Base-by-base conservation (phyloP, 352 stramenopile genomes). In the Phytophthora hibernalis region DNA sequence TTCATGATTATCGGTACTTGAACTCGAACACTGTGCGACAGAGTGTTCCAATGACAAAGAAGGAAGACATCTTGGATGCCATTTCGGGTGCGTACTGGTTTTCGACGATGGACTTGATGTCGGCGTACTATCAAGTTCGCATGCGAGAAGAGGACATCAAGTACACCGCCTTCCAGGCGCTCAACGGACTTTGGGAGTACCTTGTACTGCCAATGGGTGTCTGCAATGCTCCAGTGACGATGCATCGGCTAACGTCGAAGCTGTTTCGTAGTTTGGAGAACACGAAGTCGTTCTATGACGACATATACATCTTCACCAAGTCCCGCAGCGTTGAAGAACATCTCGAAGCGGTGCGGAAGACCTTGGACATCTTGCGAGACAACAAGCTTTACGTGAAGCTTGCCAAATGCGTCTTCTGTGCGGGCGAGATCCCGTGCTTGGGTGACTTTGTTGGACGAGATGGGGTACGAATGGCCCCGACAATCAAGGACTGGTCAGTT, bases 61-160 rank as follows among this genome's bases (percentile, higher is more conserved):
- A 73, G 42, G 49, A 73, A 53, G 50, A 62, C 30, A 61, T 70
- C 31, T 37, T 48, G 22, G 30, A 73, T 59, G 24, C 16, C 20
- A 73, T 74, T 53, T 20, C 58, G 2, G 58, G 64, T 18, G 35
- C 60, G 21, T 51, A 47, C 9, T 67, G 56, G 16, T 74, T 74
- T 21, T 56, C 60, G 0, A 55, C 47, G 6, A 70, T 76, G 44
- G 63, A 76, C 48, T 31, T 70, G 35, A 59, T 68, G 37, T 60
- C 37, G 0, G 61, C 43, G 1, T 76, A 58, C 43, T 74, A 71
- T 18, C 61, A 76, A 61, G 56, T 74, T 0, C 53, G 47, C 10
- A 76, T 76, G 66, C 35, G 37, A 2, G 47, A 65, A 13, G 16
- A 64, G 40, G 61, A 72, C 35, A 68, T 75, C 20, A 50, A 40